Evolutionary conservation across 2,329 filamentous ascomycete species (phyloP).

Genomic region (Aspergillus transmontanensis): DNA sequence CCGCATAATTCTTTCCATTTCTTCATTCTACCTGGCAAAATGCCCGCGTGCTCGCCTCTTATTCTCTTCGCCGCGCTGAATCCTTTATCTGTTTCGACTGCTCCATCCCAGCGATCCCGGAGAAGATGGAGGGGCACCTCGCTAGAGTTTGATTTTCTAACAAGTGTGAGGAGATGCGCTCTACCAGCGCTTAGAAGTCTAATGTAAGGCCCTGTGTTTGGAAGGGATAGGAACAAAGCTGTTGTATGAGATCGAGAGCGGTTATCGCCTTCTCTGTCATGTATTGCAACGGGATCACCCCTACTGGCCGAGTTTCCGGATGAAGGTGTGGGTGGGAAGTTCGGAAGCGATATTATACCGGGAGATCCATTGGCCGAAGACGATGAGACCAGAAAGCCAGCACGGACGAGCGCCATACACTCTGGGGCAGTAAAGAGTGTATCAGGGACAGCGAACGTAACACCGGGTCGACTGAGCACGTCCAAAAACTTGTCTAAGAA

Average conservation of each 20-base stretch:
- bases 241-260: conserved; percentile 27
- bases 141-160: conserved; percentile 54
- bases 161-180: conserved; percentile 55
- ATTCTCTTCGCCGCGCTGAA: conserved; percentile 54
- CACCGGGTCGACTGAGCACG: conserved; percentile 50
- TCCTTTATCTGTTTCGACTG: conserved; percentile 49
- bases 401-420: conserved; percentile 50
- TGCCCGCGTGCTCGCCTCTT: conserved; percentile 58
- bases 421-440: conserved; percentile 51
- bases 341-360: conserved; percentile 45
- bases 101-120: conserved; percentile 66
- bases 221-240: conserved; percentile 57
- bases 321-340: conserved; percentile 25
- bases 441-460: conserved; percentile 49
- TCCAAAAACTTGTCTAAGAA: conserved; percentile 52
- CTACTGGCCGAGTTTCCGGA: conserved; percentile 30
- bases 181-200: conserved; percentile 59
- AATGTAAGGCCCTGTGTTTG: conserved; percentile 62
- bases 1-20: conserved; percentile 66
- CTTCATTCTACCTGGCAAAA: conserved; percentile 61
- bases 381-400: conserved; percentile 59
- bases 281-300: conserved; percentile 11
- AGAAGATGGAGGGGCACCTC: conserved; percentile 59
- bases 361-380: conserved; percentile 40
- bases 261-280: neutral